Evolutionary conservation across 1,284 basidiomycete genomes (phyloP), one percentile per base, ranked within the genome.

Genomic region (Sporisorium reilianum): DNA sequence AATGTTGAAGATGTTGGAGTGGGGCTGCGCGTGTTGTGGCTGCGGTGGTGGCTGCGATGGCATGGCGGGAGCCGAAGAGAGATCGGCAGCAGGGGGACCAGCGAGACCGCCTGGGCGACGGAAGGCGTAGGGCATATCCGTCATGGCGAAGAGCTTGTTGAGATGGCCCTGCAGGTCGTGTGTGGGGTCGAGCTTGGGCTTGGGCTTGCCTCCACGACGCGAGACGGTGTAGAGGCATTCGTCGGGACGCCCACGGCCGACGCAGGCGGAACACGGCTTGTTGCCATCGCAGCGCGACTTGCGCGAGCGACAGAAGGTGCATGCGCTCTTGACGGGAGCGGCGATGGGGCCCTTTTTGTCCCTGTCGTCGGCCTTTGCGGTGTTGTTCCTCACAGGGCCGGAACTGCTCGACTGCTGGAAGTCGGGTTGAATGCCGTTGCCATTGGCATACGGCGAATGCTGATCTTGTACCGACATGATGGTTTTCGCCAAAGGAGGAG

Each of bases 211-310:
- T 23, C 80, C 80, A 28, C 80, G 75, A 42, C 80, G 61, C 9
- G 78, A 80, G 34, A 80, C 62, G 2, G 80, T 81, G 73, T 76
- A 81, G 41, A 77, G 63, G 55, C 80, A 81, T 34, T 81, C 80
- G 45, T 80, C 77, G 1, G 61, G 59, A 36, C 71, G 73, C 0
- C 71, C 76, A 28, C 80, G 58, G 30, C 60, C 74, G 6, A 78
- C 64, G 44, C 80, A 81, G 22, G 79, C 72, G 23, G 72, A 72
- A 51, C 80, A 81, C 0, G 80, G 80, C 44, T 79, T 77, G 58
- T 77, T 79, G 44, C 80, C 80, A 25, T 81, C 80, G 48, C 80
- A 81, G 56, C 79, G 63, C 45, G 80, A 81, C 56, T 81, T 81
- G 58, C 76, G 64, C 30, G 77, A 79, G 10, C 77, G 62, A 40